Evolutionary conservation across 805 yeast species (phyloP), one percentile per base, ranked within the genome.

Genomic region (Candida nonsorbophila): DNA sequence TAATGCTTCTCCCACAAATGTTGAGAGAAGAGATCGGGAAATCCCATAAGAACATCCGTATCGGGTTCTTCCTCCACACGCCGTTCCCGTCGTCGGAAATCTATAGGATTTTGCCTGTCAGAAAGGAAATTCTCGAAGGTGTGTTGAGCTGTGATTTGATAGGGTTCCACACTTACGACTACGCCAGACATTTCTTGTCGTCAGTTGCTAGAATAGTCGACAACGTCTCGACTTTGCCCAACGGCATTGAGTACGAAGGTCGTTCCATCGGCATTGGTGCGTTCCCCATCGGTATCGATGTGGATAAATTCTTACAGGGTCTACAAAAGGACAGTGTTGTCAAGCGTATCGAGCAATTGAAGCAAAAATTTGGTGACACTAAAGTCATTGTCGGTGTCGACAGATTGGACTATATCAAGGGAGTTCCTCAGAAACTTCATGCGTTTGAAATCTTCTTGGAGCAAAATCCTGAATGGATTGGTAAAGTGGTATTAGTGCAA

Each of bases 121-220:
- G 99, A 58, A 77, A 80, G 44, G 97, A 94, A 55, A 86, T 92
- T 29, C 63, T 92, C 44, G 75, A 74, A 38, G 99, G 99, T 33
- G 95, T 92, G 2, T 65, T 92, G 49, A 81, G 92, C 45, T 90
- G 97, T 61, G 95, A 92, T 53, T 69, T 94, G 46, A 78, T 92
- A 49, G 99, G 99, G 0, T 92, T 92, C 72, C 99, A 92, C 56
- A 92, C 98, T n/a, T 94, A 92, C 55, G 99, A 92, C 55, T 92
- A 92, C 50, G 97, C 95, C 8, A 72, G 98, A 44, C 99, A 92
- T 64, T 92, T 94, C 59, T 59, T 94, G 30, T 81, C 94, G 12
- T 79, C 95, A 1, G 95, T 92, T 7, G 79, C 87, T 35, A 70
- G 95, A 33, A 83, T 92, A 12, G 69, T 92, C 30, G 39, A 58